phyloP scores from a whole-genome alignment of 306 rosid genomes.

The Fagus sylvatica region DNA sequence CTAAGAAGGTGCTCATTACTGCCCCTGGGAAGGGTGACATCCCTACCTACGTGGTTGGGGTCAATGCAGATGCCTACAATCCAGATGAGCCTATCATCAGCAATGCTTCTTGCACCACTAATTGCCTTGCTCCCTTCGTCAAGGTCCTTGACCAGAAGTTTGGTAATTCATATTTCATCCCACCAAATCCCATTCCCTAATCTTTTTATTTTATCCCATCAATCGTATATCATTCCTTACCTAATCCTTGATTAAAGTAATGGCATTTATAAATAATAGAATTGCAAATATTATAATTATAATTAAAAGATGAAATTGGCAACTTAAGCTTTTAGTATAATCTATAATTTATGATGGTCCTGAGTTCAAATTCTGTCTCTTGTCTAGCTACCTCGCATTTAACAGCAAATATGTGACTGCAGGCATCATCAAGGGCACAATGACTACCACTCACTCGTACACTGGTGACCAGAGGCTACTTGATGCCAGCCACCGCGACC shows the following conservation, averaged over 20 bases:
- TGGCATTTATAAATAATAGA: no score
- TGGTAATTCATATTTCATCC: slow-evolving; percentile 39
- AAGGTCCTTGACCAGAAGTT: slow-evolving; percentile 96
- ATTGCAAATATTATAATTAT: no score
- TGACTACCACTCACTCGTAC: slow-evolving; percentile 98
- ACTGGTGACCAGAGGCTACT: slow-evolving; percentile 98
- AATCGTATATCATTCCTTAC: no score
- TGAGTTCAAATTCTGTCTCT: no score
- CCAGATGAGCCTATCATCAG: slow-evolving; percentile 79
- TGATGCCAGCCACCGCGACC: slow-evolving; percentile 98
- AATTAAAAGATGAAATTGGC: no score
- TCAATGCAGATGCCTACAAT: slow-evolving; percentile 72
- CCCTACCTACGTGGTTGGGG: slow-evolving; percentile 96
- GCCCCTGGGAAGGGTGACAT: slow-evolving; percentile 99
- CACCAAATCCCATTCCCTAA: no score
- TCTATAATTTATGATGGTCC: no score
- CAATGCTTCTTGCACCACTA: slow-evolving; percentile 99
- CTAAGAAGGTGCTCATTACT: slow-evolving; percentile 93
- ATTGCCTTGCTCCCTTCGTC: slow-evolving; percentile 99
- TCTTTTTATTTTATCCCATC: no score
- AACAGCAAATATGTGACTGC: background rate
- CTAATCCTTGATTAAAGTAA: no score
- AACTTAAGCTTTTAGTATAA: no score
- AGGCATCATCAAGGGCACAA: slow-evolving; percentile 96
- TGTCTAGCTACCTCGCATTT: no score